Percentiles rank a stretch among this genome's conserved stretches.
Evolutionary conservation across 345 rosid species (phyloP).

Genomic region (Citropsis articulata): DNA sequence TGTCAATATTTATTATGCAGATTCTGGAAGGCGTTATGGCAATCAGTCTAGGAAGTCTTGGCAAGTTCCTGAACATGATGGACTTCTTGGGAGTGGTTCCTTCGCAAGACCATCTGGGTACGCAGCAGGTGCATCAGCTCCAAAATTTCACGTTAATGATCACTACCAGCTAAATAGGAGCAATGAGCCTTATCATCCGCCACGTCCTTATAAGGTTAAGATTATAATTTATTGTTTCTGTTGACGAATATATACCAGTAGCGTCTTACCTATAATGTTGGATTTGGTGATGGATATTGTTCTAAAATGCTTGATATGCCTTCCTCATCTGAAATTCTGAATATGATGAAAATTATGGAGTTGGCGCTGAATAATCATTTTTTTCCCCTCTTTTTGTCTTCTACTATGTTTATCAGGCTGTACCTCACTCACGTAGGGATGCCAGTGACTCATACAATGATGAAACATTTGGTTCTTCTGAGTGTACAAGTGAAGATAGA

Average conservation of each 20-base stretch:
- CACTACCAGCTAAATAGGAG: conserved; percentile 55
- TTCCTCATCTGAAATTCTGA: not conserved
- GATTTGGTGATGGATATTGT: not conserved
- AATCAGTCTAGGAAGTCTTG: conserved; percentile 71
- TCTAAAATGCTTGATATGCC: not conserved
- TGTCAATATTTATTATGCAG: conserved; percentile 30
- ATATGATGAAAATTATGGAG: not conserved
- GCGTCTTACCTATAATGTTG: not conserved
- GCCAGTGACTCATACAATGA: conserved; percentile 70
- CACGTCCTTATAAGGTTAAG: conserved; percentile 88
- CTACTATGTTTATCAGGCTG: conserved; percentile 50
- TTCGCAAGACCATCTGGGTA: conserved; percentile 79
- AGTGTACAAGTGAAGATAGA: conserved; percentile 69
- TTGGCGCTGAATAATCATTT: not conserved
- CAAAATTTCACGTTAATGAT: conserved; percentile 66
- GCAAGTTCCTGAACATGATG: conserved; percentile 95
- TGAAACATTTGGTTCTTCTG: conserved; percentile 96
- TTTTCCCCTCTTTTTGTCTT: not conserved
- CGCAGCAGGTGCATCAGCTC: conserved; percentile 53
- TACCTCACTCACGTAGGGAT: conserved; percentile 64
- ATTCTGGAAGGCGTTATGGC: conserved; percentile 64
- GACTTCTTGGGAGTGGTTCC: conserved; percentile 96
- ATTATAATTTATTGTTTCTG: conserved; percentile 14
- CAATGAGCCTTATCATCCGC: conserved; percentile 91
- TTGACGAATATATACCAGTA: not conserved